Evolutionary conservation across 1,284 basidiomycete species (phyloP), one percentile per base, ranked within the genome.

Genomic region (Mycosarcoma mackinlayi): DNA sequence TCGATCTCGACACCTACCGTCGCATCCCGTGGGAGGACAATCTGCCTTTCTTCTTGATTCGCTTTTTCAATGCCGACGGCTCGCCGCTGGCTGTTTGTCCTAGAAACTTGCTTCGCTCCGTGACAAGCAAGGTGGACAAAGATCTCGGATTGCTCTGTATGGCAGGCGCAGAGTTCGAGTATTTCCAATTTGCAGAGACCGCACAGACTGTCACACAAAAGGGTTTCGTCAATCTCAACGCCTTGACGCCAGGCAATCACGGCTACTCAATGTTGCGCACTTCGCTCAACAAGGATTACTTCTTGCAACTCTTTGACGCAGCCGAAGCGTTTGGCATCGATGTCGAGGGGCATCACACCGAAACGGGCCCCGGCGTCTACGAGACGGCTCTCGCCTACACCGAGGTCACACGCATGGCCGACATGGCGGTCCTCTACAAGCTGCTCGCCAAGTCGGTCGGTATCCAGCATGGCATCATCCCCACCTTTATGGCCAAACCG

Each of bases 401-500:
- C 2, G 87, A 89, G 25, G 91, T 91, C 1, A 81, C 88, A 14
- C 86, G 91, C 50, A 95, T 98, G 89, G 95, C 93, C 1, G 95
- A 98, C 80, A 97, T 96, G 80, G 93, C 93, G 0, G 88, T 90
- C 48, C 84, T 98, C 37, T 98, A 93, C 88, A 98, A 98, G 83
- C 92, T 91, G 74, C 84, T 92, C 13, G 92, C 92, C 6, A 97
- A 97, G 85, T 93, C 92, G 68, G 84, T 95, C 3, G 94, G 94
- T 0, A 92, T 96, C 87, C 89, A 91, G 81, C 86, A 91, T 71
- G 91, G 91, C 8, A 87, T 98, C 52, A 87, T 92, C 44, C 94
- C 94, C 0, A 95, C 92, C 58, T 98, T 98, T 83, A 98, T 98
- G 95, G 94, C 95, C 0, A 97, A 97, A 78, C 95, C 94, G 21